Evolutionary conservation across 2,329 filamentous ascomycete genomes (phyloP).

Genomic region (Pseudocercospora pini-densiflorae): DNA sequence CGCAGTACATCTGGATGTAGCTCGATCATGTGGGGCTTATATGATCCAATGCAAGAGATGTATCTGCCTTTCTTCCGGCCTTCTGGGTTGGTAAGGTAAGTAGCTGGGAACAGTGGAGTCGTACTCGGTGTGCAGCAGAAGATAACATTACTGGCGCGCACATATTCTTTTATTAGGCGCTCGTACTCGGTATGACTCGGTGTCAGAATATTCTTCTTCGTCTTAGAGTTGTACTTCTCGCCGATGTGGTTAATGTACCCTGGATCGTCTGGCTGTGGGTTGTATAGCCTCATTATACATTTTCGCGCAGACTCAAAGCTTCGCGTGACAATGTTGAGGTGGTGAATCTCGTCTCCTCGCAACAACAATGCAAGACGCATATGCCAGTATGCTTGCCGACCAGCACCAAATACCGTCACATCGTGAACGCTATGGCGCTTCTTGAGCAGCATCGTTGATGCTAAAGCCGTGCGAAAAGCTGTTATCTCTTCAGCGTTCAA

Average conservation of each 20-base stretch:
- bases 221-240: conserved; percentile 43
- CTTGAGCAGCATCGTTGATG: conserved; percentile 64
- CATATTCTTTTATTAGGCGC: conserved; percentile 70
- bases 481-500: conserved; percentile 72
- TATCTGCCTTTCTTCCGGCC: conserved; percentile 72
- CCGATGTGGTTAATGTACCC: conserved; percentile 43
- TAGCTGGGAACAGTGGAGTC: conserved; percentile 73
- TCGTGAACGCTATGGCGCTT: conserved; percentile 72
- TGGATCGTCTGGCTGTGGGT: conserved; percentile 43
- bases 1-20: conserved; percentile 76
- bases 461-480: conserved; percentile 70
- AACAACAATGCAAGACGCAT: conserved; percentile 81
- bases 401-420: conserved; percentile 83
- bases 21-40: conserved; percentile 78
- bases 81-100: conserved; percentile 72
- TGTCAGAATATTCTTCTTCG: conserved; percentile 71
- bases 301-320: conserved; percentile 63
- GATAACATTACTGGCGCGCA: conserved; percentile 76
- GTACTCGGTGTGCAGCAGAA: conserved; percentile 86
- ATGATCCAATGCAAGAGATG: conserved; percentile 73
- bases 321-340: conserved; percentile 83
- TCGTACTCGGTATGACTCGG: conserved; percentile 71
- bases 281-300: conserved; percentile 61
- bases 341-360: conserved; percentile 69
- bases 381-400: conserved; percentile 94